A percentile compares a stretch with the other conserved stretches of the same genome.
Conservation (phyloP, 73 alveolate species). For the Paramecium octaurelia region DNA sequence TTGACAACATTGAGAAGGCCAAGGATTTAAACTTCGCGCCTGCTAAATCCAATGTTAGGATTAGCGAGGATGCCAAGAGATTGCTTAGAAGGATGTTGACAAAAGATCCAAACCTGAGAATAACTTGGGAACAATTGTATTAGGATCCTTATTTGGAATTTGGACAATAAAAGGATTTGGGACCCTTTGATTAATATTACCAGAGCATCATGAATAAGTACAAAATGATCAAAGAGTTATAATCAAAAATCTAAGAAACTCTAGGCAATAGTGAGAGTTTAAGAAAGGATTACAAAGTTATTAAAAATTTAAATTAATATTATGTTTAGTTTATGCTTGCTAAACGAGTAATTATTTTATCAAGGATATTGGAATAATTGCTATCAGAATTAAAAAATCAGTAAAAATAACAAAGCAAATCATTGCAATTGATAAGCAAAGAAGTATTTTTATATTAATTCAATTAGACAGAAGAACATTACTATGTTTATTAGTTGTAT, state of each 20-base stretch:
- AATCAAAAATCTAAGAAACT: neutral
- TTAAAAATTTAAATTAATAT: conserved; percentile 10
- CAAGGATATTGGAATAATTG: neutral
- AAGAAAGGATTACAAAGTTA: neutral
- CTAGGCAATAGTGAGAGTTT: conserved; percentile 39
- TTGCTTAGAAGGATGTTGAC: conserved; percentile 19
- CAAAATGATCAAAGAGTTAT: neutral
- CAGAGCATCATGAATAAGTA: neutral
- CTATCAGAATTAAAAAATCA: neutral
- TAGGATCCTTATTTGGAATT: conserved; percentile 19
- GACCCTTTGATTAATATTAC: neutral
- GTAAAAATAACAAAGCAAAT: neutral
- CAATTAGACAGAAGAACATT: neutral
- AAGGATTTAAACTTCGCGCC: conserved; percentile 5
- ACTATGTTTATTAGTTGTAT: neutral
- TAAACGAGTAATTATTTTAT: neutral
- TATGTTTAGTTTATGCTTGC: conserved; percentile 22
- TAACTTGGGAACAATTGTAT: conserved; percentile 11
- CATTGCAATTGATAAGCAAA: neutral
- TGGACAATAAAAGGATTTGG: neutral
- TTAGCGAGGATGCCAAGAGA: conserved; percentile 37
- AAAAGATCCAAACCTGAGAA: neutral
- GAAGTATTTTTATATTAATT: neutral
- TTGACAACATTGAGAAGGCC: conserved; percentile 37
- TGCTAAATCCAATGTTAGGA: neutral